Conservation (phyloP, 768 basidiomycete genomes). For the Tulasnella sp. region DNA sequence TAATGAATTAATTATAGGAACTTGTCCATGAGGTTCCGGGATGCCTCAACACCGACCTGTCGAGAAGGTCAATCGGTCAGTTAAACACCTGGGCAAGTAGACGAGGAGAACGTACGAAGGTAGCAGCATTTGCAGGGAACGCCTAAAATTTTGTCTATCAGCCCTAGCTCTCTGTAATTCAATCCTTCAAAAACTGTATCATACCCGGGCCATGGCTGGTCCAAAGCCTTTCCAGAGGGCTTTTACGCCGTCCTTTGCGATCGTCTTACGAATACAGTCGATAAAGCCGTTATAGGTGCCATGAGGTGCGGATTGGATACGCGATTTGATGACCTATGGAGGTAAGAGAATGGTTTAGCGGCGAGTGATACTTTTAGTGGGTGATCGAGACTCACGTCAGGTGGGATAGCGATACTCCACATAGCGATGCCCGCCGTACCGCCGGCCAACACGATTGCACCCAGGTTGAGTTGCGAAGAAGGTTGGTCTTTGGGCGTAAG, state of each 20-base stretch:
- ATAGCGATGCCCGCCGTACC: conserved; percentile 95
- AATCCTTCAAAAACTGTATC: conserved; percentile 36
- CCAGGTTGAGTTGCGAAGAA: conserved; percentile 75
- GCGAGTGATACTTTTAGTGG: not conserved
- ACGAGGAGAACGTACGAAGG: conserved; percentile 60
- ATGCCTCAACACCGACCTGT: conserved; percentile 88
- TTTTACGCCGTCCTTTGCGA: conserved; percentile 77
- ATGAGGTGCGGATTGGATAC: conserved; percentile 92
- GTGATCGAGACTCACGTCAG: conserved; percentile 62
- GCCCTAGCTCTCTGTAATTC: not conserved
- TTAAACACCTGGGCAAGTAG: conserved; percentile 26
- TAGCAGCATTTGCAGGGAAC: conserved; percentile 96
- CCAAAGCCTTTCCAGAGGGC: conserved; percentile 98
- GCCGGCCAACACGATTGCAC: conserved; percentile 85
- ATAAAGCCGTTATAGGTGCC: conserved; percentile 95
- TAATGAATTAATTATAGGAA: conserved; percentile 16
- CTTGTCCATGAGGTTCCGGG: conserved; percentile 74
- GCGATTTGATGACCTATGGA: conserved; percentile 84
- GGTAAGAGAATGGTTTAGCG: not conserved
- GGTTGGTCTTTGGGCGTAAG: conserved; percentile 77
- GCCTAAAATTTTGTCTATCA: conserved; percentile 49
- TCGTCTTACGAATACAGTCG: conserved; percentile 89
- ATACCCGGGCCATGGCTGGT: conserved; percentile 88
- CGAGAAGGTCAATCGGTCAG: conserved; percentile 27
- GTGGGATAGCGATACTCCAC: conserved; percentile 97